Percentiles rank a stretch among this genome's conserved stretches.
phyloP scores from a whole-genome alignment of 2,329 filamentous ascomycete genomes.

The Nemania bipapillata region DNA sequence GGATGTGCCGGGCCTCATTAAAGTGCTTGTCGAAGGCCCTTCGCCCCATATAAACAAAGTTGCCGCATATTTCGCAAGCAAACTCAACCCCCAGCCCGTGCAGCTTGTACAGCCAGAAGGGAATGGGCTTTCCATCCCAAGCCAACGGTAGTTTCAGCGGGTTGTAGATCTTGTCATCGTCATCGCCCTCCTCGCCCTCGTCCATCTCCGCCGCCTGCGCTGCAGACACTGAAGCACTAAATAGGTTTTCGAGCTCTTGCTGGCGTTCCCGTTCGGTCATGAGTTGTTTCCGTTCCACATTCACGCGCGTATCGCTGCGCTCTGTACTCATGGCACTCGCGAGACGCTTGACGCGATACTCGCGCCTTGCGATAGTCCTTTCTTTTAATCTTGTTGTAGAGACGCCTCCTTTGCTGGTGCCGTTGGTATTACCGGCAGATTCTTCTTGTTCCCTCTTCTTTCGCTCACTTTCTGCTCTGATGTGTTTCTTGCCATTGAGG shows the following conservation, averaged over 20 bases:
- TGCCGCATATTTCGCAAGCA: constrained; percentile 94
- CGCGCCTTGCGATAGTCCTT: constrained; percentile 86
- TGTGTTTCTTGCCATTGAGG: constrained; percentile 89
- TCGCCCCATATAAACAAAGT: constrained; percentile 98
- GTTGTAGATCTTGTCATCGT: constrained; percentile 93
- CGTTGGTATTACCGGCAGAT: constrained; percentile 47
- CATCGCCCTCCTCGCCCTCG: constrained; percentile 77
- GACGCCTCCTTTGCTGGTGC: constrained; percentile 44
- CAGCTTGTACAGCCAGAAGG: constrained; percentile 97
- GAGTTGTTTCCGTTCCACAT: constrained; percentile 94
- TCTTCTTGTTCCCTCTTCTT: constrained; percentile 60
- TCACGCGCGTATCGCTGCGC: constrained; percentile 87
- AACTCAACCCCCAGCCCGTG: constrained; percentile 96
- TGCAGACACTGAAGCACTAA: constrained; percentile 66
- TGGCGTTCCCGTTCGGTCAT: constrained; percentile 97
- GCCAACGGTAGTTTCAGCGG: constrained; percentile 93
- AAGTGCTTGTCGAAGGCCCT: constrained; percentile 99
- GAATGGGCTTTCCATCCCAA: constrained; percentile 99
- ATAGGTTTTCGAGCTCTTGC: constrained; percentile 89
- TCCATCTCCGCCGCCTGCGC: constrained; percentile 61
- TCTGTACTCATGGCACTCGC: constrained; percentile 85
- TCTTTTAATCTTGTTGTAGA: constrained; percentile 78
- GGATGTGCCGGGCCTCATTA: constrained; percentile 90
- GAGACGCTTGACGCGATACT: constrained; percentile 83
- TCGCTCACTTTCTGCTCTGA: constrained; percentile 79